Evolutionary conservation across 2,329 filamentous ascomycete genomes (phyloP).

Genomic region (Fusarium sororula): DNA sequence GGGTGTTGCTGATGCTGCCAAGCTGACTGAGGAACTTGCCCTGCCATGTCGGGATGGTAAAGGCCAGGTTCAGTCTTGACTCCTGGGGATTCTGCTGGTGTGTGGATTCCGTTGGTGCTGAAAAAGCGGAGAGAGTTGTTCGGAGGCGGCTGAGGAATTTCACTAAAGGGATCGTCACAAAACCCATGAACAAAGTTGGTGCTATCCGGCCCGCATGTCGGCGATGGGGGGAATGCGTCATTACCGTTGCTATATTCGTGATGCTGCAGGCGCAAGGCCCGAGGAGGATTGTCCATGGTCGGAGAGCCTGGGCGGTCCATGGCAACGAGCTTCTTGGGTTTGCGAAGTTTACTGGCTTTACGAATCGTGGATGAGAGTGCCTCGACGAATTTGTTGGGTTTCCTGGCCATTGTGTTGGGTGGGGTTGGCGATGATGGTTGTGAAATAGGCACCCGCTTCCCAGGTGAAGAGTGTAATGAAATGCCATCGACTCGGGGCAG

Average conservation of each 20-base stretch:
- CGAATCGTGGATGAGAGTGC: conserved; percentile 53
- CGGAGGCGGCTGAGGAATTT: conserved; percentile 41
- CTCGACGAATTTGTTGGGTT: conserved; percentile 53
- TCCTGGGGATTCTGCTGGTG: conserved; percentile 52
- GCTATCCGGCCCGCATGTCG: conserved; percentile 41
- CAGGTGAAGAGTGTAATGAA: conserved; percentile 51
- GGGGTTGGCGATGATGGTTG: conserved; percentile 47
- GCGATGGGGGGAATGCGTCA: conserved; percentile 39
- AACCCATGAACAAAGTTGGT: conserved; percentile 49
- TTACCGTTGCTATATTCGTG: conserved; percentile 35
- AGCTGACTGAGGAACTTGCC: conserved; percentile 28
- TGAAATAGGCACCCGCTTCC: conserved; percentile 43
- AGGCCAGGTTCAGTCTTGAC: conserved; percentile 45
- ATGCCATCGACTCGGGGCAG: conserved; percentile 59
- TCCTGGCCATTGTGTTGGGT: conserved; percentile 44
- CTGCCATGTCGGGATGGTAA: conserved; percentile 38
- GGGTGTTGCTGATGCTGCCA: conserved; percentile 40
- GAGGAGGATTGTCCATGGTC: conserved; percentile 46
- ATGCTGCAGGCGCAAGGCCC: conserved; percentile 46
- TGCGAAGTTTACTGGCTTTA: conserved; percentile 51
- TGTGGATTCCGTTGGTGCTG: conserved; percentile 46
- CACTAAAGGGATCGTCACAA: conserved; percentile 52
- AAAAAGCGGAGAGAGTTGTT: conserved; percentile 44
- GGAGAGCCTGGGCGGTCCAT: conserved; percentile 46
- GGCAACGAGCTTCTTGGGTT: conserved; percentile 38